Percentiles rank a stretch among this genome's conserved stretches.
phyloP scores from a whole-genome alignment of 1,284 basidiomycete species.

The Apiotrichum montevideense region DNA sequence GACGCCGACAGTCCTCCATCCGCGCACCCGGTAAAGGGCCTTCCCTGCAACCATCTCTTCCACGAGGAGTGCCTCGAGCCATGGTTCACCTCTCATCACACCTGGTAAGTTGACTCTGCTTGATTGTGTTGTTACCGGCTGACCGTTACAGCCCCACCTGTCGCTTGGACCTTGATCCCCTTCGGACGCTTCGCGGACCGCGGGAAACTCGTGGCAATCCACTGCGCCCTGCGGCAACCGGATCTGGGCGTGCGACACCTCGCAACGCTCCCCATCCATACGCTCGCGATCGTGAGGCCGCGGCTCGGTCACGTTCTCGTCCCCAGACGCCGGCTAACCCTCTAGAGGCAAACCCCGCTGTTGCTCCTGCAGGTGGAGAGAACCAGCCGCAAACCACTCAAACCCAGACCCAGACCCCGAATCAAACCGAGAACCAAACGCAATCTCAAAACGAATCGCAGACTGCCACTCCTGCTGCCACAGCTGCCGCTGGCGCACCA shows the following conservation, averaged over 20 bases:
- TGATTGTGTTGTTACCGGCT: neutral
- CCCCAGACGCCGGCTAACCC: conserved; percentile 1
- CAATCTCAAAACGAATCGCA: neutral
- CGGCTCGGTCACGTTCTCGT: conserved; percentile 2
- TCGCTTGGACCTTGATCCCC: conserved; percentile 44
- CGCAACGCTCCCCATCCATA: conserved; percentile 22
- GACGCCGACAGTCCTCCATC: conserved; percentile 13
- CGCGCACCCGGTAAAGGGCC: conserved; percentile 29
- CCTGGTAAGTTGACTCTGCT: conserved; percentile 32
- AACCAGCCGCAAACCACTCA: neutral
- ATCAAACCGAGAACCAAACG: neutral
- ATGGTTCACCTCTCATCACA: conserved; percentile 43
- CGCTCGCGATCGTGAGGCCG: conserved; percentile 13
- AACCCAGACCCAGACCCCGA: neutral
- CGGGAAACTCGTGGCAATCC: conserved; percentile 20
- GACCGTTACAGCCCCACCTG: conserved; percentile 38
- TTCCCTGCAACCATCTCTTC: conserved; percentile 47
- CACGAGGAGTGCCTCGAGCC: conserved; percentile 41
- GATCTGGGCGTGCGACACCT: conserved; percentile 16
- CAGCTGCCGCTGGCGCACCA: no score
- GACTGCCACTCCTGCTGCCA: neutral
- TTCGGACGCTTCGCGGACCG: conserved; percentile 32
- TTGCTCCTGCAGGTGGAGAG: neutral
- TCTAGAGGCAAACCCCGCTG: neutral
- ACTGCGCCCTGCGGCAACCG: conserved; percentile 22